Base-by-base conservation (phyloP, 352 stramenopile species). In the Phytopythium delawarense region DNA sequence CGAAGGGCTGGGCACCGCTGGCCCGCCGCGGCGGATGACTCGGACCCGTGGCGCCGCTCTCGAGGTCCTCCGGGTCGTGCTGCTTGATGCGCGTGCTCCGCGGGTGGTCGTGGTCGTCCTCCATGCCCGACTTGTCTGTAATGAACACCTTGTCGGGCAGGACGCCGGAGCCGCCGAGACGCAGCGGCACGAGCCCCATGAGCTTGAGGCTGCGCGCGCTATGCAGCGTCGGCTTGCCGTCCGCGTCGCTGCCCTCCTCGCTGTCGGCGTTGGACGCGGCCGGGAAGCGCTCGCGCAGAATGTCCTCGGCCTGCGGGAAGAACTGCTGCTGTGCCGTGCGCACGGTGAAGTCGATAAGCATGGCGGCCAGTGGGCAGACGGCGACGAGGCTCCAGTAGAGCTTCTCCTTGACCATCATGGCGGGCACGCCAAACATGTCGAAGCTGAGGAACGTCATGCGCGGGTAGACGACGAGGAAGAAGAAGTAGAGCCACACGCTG, bases 381-480 rank as follows among this genome's bases (percentile, higher is more conserved):
- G 81, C 61, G 42, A 89, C 69, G 39, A 91, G 49, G 39, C 73
- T 69, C 78, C 79, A 91, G 62, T 86, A 87, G 2, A 81, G 63
- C 21, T 77, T 66, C 48, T 79, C 65, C 3, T 25, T 23, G 8
- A 80, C 61, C 78, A 88, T 83, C 16, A 63, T 62, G 0, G 44
- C 18, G 0, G 81, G 75, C 2, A 91, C 78, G 0, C 79, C 79
- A 35, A 71, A 68, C 81, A 89, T 89, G 62, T 89, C 81, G 61
- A 67, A 84, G 66, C 79, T 81, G 59, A 91, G 66, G 63, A 88
- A 88, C n/a, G 81, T 88, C 55, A 87, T 69, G 42, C 70, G 66
- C 18, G 81, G 83, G 46, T 89, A 90, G 2, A 84, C 71, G 32
- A 76, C 25, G 30, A 91, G 64, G 64, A 92, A 92, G 60, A 91